Evolutionary conservation across 768 basidiomycete genomes (phyloP).

Genomic region (Rubroboletus satanas): DNA sequence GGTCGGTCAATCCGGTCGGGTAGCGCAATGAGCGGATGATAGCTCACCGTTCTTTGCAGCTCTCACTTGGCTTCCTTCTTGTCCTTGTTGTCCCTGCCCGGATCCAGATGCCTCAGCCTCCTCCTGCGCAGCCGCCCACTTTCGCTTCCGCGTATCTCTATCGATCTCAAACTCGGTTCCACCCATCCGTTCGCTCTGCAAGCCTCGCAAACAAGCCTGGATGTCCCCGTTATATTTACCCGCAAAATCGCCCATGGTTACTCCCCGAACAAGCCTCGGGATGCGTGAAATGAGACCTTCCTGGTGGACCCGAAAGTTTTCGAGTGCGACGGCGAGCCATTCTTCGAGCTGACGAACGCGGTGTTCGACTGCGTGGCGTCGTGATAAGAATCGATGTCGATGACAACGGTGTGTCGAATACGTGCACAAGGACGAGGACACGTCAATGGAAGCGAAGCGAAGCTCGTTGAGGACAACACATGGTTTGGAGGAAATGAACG

Average conservation of each 20-base stretch:
- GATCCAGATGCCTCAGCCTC: slow-evolving; percentile 44
- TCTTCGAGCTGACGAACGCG: slow-evolving; percentile 69
- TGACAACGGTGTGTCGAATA: background rate
- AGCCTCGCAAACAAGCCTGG: slow-evolving; percentile 63
- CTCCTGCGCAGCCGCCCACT: slow-evolving; percentile 66
- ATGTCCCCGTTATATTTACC: slow-evolving; percentile 75
- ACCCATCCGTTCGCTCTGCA: slow-evolving; percentile 60
- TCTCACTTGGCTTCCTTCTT: slow-evolving; percentile 29
- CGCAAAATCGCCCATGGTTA: slow-evolving; percentile 75
- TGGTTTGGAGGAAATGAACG: background rate
- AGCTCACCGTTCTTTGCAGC: slow-evolving; percentile 55
- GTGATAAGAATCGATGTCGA: background rate
- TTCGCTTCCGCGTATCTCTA: slow-evolving; percentile 66
- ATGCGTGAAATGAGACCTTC: slow-evolving; percentile 72
- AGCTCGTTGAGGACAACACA: background rate
- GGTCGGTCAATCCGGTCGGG: background rate
- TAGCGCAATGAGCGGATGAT: background rate
- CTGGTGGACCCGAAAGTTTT: slow-evolving; percentile 71
- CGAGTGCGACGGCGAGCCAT: slow-evolving; percentile 69
- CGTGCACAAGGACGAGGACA: no score
- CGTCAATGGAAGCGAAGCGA: no score
- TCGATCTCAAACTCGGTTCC: slow-evolving; percentile 58
- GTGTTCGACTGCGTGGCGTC: slow-evolving; percentile 54
- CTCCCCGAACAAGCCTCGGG: slow-evolving; percentile 66
- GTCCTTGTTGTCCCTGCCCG: background rate